Base-by-base conservation (phyloP, 495 filamentous ascomycete species). In the Achaetomiella virescens region DNA sequence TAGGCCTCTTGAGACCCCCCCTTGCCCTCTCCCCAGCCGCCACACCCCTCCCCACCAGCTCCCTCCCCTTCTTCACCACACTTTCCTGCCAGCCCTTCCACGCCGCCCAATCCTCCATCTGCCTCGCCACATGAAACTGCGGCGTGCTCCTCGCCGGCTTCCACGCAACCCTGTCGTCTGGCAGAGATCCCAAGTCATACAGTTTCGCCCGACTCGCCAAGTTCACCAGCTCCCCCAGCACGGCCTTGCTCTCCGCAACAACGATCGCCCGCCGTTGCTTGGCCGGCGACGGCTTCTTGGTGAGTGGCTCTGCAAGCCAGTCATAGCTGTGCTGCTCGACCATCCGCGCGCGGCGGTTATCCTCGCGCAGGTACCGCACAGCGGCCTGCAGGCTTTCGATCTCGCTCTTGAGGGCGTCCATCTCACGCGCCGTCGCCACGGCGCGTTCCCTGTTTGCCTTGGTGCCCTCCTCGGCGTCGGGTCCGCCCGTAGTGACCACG, bases 341-440 rank as follows among this genome's bases (percentile, higher is more conserved):
- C 21, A 84, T 65, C 27, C 83, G 80, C 3, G 83, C 75, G 25
- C 86, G 81, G n/a, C 81, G 73, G 64, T 84, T 90, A 52, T 93
- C 89, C 53, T 89, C 85, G 22, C 88, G 81, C 21, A 95, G 73
- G 71, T 84, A 92, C 43, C 85, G 82, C 15, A 97, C 83, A 0
- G 90, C 84, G 2, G 85, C 80, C 68, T 90, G 83, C 8, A 96
- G 79, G 52, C 73, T 78, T 20, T 73, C 65, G 40, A 95, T 89
- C 53, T 91, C 84, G 20, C 77, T 70, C 57, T 84, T 86, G 25
- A 92, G 83, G 15, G 72, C 70, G 55, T 90, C 82, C 72, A 90
- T 89, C 72, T 93, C 86, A 27, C 84, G 78, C 38, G 88, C 84
- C 0, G 87, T 86, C 8, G 83, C 82, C 15, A 85, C 83, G 1